A percentile compares a stretch with the other conserved stretches of the same genome.
phyloP scores from a whole-genome alignment of 208 protist genomes.

The Crithidia sp. region DNA sequence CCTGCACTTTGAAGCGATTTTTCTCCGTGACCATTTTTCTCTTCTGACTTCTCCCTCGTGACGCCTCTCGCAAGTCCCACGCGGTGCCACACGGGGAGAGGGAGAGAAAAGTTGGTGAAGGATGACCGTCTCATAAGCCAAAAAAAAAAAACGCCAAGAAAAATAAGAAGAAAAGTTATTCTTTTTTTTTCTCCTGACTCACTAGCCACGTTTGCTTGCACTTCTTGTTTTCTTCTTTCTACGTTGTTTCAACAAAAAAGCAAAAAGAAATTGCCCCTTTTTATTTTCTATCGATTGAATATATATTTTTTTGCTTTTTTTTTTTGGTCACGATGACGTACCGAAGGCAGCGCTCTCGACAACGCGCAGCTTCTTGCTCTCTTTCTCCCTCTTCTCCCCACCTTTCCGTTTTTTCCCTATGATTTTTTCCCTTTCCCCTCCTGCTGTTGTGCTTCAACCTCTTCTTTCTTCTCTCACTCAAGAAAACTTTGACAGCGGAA shows the following conservation, averaged over 20 bases:
- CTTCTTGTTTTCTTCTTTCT: background rate
- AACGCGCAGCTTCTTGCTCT: background rate
- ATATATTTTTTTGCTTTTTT: conserved; percentile 13
- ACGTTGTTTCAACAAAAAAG: background rate
- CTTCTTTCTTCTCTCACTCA: background rate
- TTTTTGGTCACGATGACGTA: background rate
- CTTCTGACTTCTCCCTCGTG: too few species aligned
- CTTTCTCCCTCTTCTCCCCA: background rate
- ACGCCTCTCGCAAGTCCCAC: too few species aligned
- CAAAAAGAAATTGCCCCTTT: background rate
- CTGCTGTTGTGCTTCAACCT: background rate
- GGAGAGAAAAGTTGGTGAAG: too few species aligned
- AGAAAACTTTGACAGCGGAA: too few species aligned
- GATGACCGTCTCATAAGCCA: too few species aligned
- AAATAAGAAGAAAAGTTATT: too few species aligned
- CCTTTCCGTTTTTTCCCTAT: conserved; percentile 1
- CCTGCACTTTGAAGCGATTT: too few species aligned
- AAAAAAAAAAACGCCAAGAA: too few species aligned
- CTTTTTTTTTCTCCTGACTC: too few species aligned
- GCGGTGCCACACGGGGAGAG: too few species aligned
- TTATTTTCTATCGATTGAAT: background rate
- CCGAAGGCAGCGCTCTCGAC: background rate
- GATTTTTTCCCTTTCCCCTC: background rate
- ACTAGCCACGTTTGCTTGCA: background rate
- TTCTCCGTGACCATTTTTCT: too few species aligned